Evolutionary conservation across 2,329 filamentous ascomycete species (phyloP), one percentile per base, ranked within the genome.

Genomic region (Microsporum canis): DNA sequence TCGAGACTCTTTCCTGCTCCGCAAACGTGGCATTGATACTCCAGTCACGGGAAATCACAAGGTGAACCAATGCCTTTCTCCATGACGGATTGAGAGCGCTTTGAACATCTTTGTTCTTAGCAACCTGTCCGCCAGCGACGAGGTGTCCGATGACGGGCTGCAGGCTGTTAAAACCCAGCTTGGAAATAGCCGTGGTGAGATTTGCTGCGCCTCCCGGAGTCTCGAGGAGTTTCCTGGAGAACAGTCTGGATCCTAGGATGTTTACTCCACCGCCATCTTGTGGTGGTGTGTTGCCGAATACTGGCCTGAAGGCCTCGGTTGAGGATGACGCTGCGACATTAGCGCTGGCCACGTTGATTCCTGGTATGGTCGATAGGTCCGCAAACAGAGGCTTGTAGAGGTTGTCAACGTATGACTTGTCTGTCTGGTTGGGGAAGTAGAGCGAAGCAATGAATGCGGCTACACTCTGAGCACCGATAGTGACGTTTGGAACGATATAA

Each of bases 61-160:
- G 23, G 38, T 63, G 63, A 36, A 64, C 59, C 27, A 62, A 60
- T 29, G 63, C 59, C 29, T 63, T 47, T 43, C 63, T 55, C 63
- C 63, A 64, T 47, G 62, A 63, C 23, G 63, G 63, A 31, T 62
- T 43, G 6, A 64, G 47, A 43, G 63, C 49, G 29, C 57, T 57
- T 29, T 60, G 34, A 10, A 62, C 6, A 33, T 63, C 33, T 27
- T 45, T 63, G 49, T 72, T 71, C 43, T 69, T 70, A 2, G 71
- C 65, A n/a, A 67, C 62, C 8, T 65, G 62, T 2, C 73, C 72
- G 3, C 75, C 73, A 61, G 77, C 71, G 62, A 77, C 61, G 10
- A 71, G 73, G 0, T 77, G 72, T 6, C 73, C 73, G 36, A 74
- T 71, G 47, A 74, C 71, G 8, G 70, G 64, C 1, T 68, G 69